These are phyloP conservation scores for Hyphopichia wangnamkhiaoensis DNA, from an alignment of 1,139 yeast genomes.

Conservation along the genomic window DNA sequence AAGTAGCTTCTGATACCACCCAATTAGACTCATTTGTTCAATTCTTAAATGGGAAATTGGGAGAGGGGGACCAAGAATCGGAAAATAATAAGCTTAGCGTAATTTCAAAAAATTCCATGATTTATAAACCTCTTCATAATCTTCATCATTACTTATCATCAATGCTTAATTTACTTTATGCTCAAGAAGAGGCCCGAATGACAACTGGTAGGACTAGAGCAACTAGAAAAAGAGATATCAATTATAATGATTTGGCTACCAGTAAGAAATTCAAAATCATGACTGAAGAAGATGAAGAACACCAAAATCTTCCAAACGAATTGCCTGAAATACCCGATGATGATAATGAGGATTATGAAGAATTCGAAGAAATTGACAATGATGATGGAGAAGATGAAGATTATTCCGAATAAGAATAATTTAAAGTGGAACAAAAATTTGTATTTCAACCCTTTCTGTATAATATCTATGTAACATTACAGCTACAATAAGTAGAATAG, in stretches of 20 bases:
- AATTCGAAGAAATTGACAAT: constrained; percentile 16
- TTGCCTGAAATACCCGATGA: constrained; percentile 14
- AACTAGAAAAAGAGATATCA: constrained; percentile 5
- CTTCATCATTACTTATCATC: constrained; percentile 4
- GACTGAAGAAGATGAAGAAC: constrained; percentile 14
- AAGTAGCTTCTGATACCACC: constrained; percentile 38
- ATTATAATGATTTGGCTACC: constrained; percentile 13
- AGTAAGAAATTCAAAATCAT: constrained; percentile 5
- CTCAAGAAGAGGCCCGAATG: constrained; percentile 2
- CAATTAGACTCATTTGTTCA: constrained; percentile 35
- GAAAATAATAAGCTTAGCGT: no score
- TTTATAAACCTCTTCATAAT: constrained; percentile 25
- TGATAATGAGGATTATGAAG: constrained; percentile 15
- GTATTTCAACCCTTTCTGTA: not conserved
- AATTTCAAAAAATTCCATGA: constrained; percentile 22
- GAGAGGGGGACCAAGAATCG: no score
- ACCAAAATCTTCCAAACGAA: constrained; percentile 15
- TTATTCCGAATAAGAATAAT: constrained; percentile 4
- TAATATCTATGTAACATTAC: not conserved
- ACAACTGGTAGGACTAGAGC: not conserved
- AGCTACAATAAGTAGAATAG: not conserved
- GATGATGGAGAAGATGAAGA: constrained; percentile 16
- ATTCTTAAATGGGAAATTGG: constrained; percentile 23
- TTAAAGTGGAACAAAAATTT: no score
- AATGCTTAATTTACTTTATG: not conserved